Percentiles rank a stretch among this genome's conserved stretches.
These are phyloP conservation scores for Yarrowia deformans DNA, from an alignment of 805 yeast genomes.

Conservation along the genomic window DNA sequence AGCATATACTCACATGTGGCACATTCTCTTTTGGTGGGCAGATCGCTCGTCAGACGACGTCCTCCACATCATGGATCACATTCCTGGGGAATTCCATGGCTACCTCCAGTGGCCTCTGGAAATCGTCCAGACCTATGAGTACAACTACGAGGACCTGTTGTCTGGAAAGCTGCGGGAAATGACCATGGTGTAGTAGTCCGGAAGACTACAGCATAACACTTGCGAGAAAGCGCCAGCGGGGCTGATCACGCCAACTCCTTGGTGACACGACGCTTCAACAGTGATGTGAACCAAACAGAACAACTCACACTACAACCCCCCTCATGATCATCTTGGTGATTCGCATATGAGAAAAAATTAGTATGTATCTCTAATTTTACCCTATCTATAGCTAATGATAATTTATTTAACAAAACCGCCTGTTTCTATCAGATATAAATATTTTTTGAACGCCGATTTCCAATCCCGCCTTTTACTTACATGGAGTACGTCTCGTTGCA, in stretches of 20 bases:
- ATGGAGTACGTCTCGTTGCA: slow-evolving; percentile 44
- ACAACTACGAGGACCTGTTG: slow-evolving; percentile 1
- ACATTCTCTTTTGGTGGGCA: slow-evolving; percentile 30
- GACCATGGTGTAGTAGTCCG: background rate
- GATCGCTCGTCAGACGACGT: slow-evolving; percentile 11
- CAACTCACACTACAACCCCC: no score
- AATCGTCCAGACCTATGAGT: slow-evolving; percentile 12
- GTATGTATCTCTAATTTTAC: background rate
- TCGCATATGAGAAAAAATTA: no score
- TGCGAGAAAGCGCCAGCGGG: no score
- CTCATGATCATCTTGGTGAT: no score
- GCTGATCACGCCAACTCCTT: no score
- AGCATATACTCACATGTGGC: slow-evolving; percentile 33
- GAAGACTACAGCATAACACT: no score
- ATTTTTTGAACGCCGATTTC: slow-evolving; percentile 7
- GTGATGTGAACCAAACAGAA: no score
- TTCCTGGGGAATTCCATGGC: slow-evolving; percentile 12
- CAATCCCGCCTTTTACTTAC: slow-evolving; percentile 19
- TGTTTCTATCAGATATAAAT: slow-evolving; percentile 24
- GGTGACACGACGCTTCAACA: no score
- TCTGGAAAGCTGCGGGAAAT: slow-evolving; percentile 11
- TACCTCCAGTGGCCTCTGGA: slow-evolving; percentile 27
- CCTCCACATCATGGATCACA: slow-evolving; percentile 1
- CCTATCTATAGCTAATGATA: background rate
- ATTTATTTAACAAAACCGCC: no score